Base-by-base conservation (phyloP, 2,329 filamentous ascomycete species). In the Aspergillus udagawae region DNA sequence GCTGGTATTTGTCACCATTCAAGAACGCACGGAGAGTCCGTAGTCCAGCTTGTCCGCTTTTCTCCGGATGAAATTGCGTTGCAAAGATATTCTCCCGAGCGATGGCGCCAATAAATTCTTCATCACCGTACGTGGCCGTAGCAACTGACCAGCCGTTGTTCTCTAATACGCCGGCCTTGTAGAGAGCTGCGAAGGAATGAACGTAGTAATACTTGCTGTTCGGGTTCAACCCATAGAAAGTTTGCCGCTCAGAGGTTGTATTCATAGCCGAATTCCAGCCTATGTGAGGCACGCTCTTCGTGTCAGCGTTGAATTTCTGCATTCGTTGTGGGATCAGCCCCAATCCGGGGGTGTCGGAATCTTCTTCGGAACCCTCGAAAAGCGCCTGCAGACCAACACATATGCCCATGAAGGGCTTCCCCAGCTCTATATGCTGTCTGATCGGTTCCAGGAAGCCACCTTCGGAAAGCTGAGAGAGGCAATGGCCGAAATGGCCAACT, bases 141-240 rank as follows among this genome's bases (percentile, higher is more conserved):
- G 94, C 94, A n/a, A 97, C 89, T 8, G 86, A 85, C 93, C 94
- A 99, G 27, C 93, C 94, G 35, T 89, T 83, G 55, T 80, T 80
- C 75, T 97, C 92, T 12, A 97, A 81, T 63, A 88, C 82, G 38
- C 89, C 90, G 49, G 83, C 76, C 53, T 77, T 77, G 73, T 97
- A 96, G 3, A 88, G 88, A 27, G 86, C 87, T 57, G 92, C 92
- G 77, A 94, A 99, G 2, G 91, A 92, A 80, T 99, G 94, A 56
- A 99, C 93, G 71, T 99, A 99, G 79, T 99, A 99, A 80, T 99
- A 99, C 75, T 97, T 99, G 70, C 90, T 96, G 53, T 83, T 82
- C 0, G 90, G 87, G 28, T 84, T 80, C 54, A 99, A 77, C 56
- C 89, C 92, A 73, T 93, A 97, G 57, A 97, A 83, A 64, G 80